Evolutionary conservation across 2,329 filamentous ascomycete genomes (phyloP).

Genomic region (Pseudopithomyces chartarum): DNA sequence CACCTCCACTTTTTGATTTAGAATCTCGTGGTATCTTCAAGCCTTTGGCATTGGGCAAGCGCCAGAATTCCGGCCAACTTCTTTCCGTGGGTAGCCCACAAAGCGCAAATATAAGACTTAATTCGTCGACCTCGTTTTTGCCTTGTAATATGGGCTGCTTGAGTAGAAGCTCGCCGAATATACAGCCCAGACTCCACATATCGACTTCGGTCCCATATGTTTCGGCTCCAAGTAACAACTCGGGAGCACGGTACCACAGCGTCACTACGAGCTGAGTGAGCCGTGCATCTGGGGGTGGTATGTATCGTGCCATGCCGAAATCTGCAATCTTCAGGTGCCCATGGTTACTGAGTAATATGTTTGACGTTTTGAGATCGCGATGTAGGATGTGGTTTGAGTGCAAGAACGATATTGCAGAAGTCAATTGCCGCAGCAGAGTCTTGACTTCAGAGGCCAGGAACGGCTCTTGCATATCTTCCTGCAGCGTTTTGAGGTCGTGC

Average conservation of each 20-base stretch:
- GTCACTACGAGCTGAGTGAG: constrained; percentile 94
- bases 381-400: constrained; percentile 85
- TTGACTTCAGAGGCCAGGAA: constrained; percentile 94
- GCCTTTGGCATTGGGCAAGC: constrained; percentile 82
- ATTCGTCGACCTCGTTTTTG: constrained; percentile 89
- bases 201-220: constrained; percentile 80
- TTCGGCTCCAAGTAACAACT: constrained; percentile 81
- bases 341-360: constrained; percentile 88
- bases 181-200: constrained; percentile 95
- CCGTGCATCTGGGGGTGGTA: constrained; percentile 68
- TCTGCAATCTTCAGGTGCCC: constrained; percentile 95
- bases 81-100: constrained; percentile 84
- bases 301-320: constrained; percentile 96
- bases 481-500: constrained; percentile 91
- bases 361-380: constrained; percentile 46
- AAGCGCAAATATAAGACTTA: constrained; percentile 80
- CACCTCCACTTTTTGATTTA: constrained; percentile 47
- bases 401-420: constrained; percentile 79
- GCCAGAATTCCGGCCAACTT: constrained; percentile 83
- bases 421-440: constrained; percentile 82
- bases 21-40: constrained; percentile 64
- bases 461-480: constrained; percentile 91
- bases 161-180: constrained; percentile 88
- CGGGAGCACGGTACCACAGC: constrained; percentile 93
- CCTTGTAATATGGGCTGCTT: constrained; percentile 85